Conservation (phyloP, 2,329 filamentous ascomycete genomes). For the Esteya vermicola region DNA sequence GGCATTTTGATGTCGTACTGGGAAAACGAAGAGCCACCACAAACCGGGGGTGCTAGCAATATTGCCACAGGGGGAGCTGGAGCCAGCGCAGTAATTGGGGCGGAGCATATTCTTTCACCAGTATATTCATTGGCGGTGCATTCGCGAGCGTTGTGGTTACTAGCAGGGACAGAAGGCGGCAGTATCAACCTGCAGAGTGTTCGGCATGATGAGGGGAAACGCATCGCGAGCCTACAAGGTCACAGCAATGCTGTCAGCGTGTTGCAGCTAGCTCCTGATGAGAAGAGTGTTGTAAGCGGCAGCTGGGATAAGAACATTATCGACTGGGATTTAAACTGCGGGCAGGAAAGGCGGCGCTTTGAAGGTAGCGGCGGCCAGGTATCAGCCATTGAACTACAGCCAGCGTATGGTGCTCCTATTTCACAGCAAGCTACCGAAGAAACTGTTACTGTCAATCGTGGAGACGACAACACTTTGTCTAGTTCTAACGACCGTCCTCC, state of each 20-base stretch:
- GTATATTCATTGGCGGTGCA: constrained; percentile 92
- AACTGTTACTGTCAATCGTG: no score
- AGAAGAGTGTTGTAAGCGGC: constrained; percentile 75
- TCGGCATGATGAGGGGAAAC: constrained; percentile 85
- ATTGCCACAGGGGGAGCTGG: background rate
- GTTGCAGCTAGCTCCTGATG: constrained; percentile 66
- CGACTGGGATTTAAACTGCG: constrained; percentile 91
- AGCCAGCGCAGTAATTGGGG: background rate
- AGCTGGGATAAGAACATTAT: constrained; percentile 93
- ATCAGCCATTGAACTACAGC: constrained; percentile 73
- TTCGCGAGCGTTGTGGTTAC: constrained; percentile 76
- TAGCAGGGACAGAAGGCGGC: constrained; percentile 82
- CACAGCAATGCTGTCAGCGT: constrained; percentile 91
- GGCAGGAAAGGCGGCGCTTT: constrained; percentile 61
- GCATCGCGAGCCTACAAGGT: constrained; percentile 64
- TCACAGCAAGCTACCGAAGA: constrained; percentile 51
- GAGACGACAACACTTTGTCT: constrained; percentile 43
- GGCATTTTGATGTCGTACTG: constrained; percentile 92
- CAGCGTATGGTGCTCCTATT: constrained; percentile 59
- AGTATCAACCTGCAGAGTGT: constrained; percentile 88
- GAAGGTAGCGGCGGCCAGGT: constrained; percentile 71
- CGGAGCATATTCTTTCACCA: constrained; percentile 57
- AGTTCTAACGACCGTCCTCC: constrained; percentile 57
- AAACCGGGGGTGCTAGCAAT: constrained; percentile 21
- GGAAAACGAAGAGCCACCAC: constrained; percentile 77